phyloP scores from a whole-genome alignment of 2,329 filamentous ascomycete genomes.

The Acrocalymma vagum region DNA sequence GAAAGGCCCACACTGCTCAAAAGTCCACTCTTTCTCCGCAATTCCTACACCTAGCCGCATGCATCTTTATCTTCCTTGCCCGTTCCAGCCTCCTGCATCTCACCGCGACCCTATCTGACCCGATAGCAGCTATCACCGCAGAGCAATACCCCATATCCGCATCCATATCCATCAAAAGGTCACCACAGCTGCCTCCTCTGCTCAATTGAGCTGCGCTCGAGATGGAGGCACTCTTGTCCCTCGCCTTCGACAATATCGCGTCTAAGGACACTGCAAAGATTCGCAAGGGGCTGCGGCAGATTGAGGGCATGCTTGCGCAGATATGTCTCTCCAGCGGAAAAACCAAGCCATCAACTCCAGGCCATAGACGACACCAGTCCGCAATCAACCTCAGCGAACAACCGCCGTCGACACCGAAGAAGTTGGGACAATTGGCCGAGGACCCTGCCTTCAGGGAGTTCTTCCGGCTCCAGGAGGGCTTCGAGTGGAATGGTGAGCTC shows the following conservation, averaged over 20 bases:
- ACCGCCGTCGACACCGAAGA: constrained; percentile 47
- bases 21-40: constrained; percentile 36
- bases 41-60: constrained; percentile 38
- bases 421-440: constrained; percentile 73
- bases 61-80: constrained; percentile 23
- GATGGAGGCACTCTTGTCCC: constrained; percentile 92
- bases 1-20: constrained; percentile 34
- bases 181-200: constrained; percentile 3
- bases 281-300: constrained; percentile 90
- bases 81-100: constrained; percentile 3
- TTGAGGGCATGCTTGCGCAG: constrained; percentile 91
- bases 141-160: constrained; percentile 8
- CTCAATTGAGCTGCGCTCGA: constrained; percentile 18
- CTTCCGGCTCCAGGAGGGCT: constrained; percentile 95
- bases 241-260: constrained; percentile 95
- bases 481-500: constrained; percentile 85
- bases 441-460: constrained; percentile 95
- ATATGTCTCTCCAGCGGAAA: constrained; percentile 77
- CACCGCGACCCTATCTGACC: constrained; percentile 3
- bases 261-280: constrained; percentile 91
- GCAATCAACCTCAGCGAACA: constrained; percentile 45
- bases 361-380: constrained; percentile 48
- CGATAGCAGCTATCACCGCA: constrained; percentile 10
- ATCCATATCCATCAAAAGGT: constrained; percentile 10
- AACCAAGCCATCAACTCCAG: constrained; percentile 39